phyloP scores from a whole-genome alignment of 495 filamentous ascomycete species.

The Penicillium ucsense region DNA sequence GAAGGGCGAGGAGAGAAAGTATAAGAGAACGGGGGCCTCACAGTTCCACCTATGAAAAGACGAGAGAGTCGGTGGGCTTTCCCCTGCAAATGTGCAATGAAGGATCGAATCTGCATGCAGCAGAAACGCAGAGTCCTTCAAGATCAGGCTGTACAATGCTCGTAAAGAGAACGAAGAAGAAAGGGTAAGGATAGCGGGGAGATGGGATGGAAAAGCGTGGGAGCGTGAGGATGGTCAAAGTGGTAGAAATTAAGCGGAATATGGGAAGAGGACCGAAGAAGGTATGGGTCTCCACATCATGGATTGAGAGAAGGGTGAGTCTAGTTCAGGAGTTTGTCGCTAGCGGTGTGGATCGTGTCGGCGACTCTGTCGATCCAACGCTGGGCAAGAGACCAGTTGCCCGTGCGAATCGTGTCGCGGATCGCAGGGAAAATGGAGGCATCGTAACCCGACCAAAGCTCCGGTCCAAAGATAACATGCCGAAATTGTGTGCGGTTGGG shows the following conservation, averaged over 20 bases:
- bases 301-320: background rate
- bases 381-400: slow-evolving; percentile 63
- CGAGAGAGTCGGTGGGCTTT: too few relatives aligned
- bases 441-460: slow-evolving; percentile 68
- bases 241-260: background rate
- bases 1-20: too few relatives aligned
- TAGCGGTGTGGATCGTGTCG: slow-evolving; percentile 54
- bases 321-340: slow-evolving; percentile 43
- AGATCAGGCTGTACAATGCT: slow-evolving; percentile 19
- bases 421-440: slow-evolving; percentile 75
- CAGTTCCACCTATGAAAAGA: too few relatives aligned
- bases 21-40: too few relatives aligned
- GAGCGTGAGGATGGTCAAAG: slow-evolving; percentile 6
- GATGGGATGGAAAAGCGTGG: background rate
- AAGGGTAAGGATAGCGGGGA: slow-evolving; percentile 1
- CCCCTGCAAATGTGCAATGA: slow-evolving; percentile 8
- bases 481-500: slow-evolving; percentile 90
- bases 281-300: too few relatives aligned
- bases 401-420: slow-evolving; percentile 64
- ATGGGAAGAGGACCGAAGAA: too few relatives aligned
- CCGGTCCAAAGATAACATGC: slow-evolving; percentile 80
- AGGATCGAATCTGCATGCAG: slow-evolving; percentile 1
- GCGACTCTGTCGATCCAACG: slow-evolving; percentile 64
- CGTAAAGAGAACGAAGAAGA: slow-evolving; percentile 2
- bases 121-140: slow-evolving; percentile 1